These are phyloP conservation scores for Leccinum imitatum DNA, from an alignment of 768 basidiomycete species.

Conservation along the genomic window DNA sequence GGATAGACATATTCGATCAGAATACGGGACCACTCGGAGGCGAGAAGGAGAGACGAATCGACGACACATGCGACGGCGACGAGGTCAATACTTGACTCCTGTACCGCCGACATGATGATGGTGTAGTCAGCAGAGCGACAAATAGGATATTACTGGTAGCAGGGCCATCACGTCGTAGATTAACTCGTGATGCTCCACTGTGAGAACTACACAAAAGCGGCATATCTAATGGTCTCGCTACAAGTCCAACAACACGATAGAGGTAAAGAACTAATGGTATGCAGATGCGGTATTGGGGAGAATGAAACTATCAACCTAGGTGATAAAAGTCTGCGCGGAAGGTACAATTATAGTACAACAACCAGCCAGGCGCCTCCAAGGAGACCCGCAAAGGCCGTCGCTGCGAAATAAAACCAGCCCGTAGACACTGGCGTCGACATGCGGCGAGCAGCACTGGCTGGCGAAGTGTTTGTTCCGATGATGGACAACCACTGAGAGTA, in stretches of 20 bases:
- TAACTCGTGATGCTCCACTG: not conserved
- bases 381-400: conserved; percentile 24
- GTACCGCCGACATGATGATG: conserved; percentile 24
- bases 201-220: conserved; percentile 7
- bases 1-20: conserved; percentile 48
- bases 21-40: conserved; percentile 50
- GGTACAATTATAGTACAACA: conserved; percentile 12
- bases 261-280: conserved; percentile 16
- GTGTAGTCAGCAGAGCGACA: not conserved
- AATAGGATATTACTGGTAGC: not conserved
- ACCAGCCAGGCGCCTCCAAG: conserved; percentile 35
- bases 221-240: conserved; percentile 6
- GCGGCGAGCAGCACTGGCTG: conserved; percentile 28
- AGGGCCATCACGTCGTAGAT: not conserved
- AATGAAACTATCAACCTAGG: not conserved
- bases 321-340: not conserved
- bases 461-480: conserved; percentile 32
- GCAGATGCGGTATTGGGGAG: conserved; percentile 15
- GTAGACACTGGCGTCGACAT: conserved; percentile 17
- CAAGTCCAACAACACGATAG: conserved; percentile 11
- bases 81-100: conserved; percentile 28
- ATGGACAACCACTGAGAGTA: conserved; percentile 32
- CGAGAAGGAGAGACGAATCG: conserved; percentile 58
- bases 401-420: conserved; percentile 30
- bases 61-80: conserved; percentile 57